Percentiles rank a stretch among this genome's conserved stretches.
Evolutionary conservation across 2,329 filamentous ascomycete genomes (phyloP).

Genomic region (Cladosporium sphaerospermum): DNA sequence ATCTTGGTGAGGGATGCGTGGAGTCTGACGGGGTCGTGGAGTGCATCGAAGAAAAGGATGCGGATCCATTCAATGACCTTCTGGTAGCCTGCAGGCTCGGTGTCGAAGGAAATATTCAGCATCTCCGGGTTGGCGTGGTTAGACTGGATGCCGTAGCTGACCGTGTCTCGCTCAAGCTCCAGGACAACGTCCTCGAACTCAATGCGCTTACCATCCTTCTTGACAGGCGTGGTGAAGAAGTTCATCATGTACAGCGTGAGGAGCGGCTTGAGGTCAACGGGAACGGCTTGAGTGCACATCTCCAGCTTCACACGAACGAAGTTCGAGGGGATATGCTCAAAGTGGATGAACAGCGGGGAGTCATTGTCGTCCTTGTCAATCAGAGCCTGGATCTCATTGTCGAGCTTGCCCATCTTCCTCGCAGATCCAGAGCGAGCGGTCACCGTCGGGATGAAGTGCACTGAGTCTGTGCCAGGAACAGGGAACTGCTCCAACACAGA

Average conservation of each 20-base stretch:
- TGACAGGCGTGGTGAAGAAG: conserved; percentile 89
- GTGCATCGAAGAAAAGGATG: conserved; percentile 77
- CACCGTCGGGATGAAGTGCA: conserved; percentile 85
- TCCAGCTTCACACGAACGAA: conserved; percentile 83
- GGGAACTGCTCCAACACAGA: conserved; percentile 74
- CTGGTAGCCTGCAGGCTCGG: conserved; percentile 82
- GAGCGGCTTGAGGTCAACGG: conserved; percentile 76
- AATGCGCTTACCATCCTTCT: conserved; percentile 66
- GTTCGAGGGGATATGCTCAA: conserved; percentile 86
- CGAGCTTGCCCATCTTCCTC: conserved; percentile 58
- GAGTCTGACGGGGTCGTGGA: conserved; percentile 70
- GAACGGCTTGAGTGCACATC: conserved; percentile 69
- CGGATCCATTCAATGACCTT: conserved; percentile 77
- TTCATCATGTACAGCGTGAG: conserved; percentile 80
- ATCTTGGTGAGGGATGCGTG: conserved; percentile 67
- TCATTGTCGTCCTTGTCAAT: conserved; percentile 63
- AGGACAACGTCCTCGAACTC: conserved; percentile 90
- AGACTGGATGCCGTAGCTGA: conserved; percentile 70
- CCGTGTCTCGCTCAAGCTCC: conserved; percentile 83
- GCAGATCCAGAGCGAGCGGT: conserved; percentile 80
- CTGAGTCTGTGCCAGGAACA: conserved; percentile 80
- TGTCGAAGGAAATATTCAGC: conserved; percentile 72
- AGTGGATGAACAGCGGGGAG: conserved; percentile 80
- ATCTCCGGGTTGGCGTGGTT: conserved; percentile 74
- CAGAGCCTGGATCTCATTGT: conserved; percentile 66